phyloP scores from a whole-genome alignment of 2,329 filamentous ascomycete species.

The Cladorrhinum sp. region DNA sequence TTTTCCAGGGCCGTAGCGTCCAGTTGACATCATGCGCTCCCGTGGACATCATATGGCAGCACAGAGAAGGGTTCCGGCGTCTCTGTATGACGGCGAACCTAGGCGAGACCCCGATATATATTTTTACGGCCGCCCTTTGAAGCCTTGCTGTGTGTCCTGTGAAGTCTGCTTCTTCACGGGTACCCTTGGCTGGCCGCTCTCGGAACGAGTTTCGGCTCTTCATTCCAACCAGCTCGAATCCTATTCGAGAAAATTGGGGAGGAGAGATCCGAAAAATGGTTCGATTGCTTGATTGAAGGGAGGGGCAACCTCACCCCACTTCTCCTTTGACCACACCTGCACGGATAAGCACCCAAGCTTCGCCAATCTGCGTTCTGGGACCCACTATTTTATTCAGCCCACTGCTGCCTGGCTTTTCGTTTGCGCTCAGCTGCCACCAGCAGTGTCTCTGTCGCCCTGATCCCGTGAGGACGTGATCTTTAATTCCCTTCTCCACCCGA shows the following conservation, averaged over 20 bases:
- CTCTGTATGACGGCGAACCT: neutral
- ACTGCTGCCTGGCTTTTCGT: neutral
- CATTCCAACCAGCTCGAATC: neutral
- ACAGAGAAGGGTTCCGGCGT: conserved; percentile 11
- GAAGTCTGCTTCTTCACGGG: neutral
- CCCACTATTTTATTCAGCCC: neutral
- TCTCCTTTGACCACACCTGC: neutral
- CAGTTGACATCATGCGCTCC: conserved; percentile 5
- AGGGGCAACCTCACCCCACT: neutral
- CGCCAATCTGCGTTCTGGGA: neutral
- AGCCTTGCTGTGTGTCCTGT: neutral
- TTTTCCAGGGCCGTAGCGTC: conserved; percentile 8
- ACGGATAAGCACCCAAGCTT: neutral
- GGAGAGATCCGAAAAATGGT: neutral
- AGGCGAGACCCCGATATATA: conserved; percentile 3
- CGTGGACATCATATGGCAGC: neutral
- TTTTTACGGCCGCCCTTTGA: conserved; percentile 4
- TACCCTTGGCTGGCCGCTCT: neutral
- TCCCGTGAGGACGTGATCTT: neutral
- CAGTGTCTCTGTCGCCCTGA: neutral
- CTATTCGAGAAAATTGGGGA: neutral
- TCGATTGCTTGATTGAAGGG: neutral
- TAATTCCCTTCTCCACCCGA: neutral
- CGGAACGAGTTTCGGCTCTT: neutral
- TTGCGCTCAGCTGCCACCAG: neutral